Base-by-base conservation (phyloP, 208 protist species). In the Porcisia hertigi region DNA sequence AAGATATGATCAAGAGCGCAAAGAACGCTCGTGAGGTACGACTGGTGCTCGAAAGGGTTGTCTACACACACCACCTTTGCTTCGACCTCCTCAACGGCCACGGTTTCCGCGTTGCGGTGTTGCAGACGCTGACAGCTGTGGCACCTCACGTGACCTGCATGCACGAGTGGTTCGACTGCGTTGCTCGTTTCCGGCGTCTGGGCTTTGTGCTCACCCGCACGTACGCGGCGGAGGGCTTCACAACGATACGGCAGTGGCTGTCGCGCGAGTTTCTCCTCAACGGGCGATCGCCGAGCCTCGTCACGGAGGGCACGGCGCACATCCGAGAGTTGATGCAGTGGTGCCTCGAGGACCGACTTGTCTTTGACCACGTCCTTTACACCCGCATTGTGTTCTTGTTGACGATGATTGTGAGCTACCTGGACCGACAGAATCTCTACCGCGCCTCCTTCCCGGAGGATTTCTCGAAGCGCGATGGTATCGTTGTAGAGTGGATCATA, bases 331-430 rank as follows among this genome's bases (percentile, higher is more conserved):
- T 97, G 52, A 84, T 94, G 60, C 81, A 86, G 39, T 91, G 91
- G 83, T 94, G 89, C 77, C 86, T 88, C 34, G 91, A 96, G 83
- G 93, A 97, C 71, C 63, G 81, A 12, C 79, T 96, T 20, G 87
- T 94, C 25, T 94, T 96, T 77, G 93, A 97, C 69, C 88, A 97
- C 70, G 93, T 97, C 6, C 85, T 97, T 2, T 96, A 94, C 81
- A 92, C 93, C 39, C 89, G 93, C 55, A 91, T 96, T 39, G 81
- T 95, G 0, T 94, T 94, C 83, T 77, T 97, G 20, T 67, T 95
- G 71, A 97, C 93, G n/a, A 93, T 95, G 88, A 88, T 95, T 73
- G 92, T 92, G n/a, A 91, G 90, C 64, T 94, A 91, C 85, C 93
- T 97, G 81, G 93, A 97, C 74, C 86, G 93, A 23, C 93, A 97